phyloP scores from a whole-genome alignment of 2,329 filamentous ascomycete genomes.

The Zymoseptoria ardabiliae region DNA sequence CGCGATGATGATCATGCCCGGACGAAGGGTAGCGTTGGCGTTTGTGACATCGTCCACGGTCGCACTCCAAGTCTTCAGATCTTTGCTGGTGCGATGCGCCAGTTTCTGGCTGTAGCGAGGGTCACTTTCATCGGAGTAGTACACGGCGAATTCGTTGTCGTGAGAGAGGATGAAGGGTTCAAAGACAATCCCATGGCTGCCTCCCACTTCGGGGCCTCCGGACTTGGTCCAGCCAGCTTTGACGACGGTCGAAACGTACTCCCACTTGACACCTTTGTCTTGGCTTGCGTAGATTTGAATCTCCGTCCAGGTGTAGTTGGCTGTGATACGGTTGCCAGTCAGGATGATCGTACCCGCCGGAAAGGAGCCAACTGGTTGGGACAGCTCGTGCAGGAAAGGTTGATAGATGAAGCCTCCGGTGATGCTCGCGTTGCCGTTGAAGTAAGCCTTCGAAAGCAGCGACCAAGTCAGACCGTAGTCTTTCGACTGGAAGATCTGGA shows the following conservation, averaged over 20 bases:
- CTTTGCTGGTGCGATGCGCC: conserved; percentile 54
- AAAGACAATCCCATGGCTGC: conserved; percentile 59
- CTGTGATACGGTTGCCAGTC: conserved; percentile 54
- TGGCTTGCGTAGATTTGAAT: conserved; percentile 62
- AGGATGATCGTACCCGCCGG: conserved; percentile 56
- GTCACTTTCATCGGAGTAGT: conserved; percentile 66
- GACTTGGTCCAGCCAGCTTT: conserved; percentile 54
- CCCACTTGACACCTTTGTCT: conserved; percentile 56
- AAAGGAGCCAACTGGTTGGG: conserved; percentile 50
- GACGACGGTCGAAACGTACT: conserved; percentile 60
- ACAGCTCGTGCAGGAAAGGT: conserved; percentile 59
- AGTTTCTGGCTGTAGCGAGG: conserved; percentile 61
- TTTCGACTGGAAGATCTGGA: conserved; percentile 37
- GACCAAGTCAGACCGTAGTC: conserved; percentile 50
- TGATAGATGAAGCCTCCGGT: conserved; percentile 45
- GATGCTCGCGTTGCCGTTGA: neutral
- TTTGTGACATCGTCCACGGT: conserved; percentile 58
- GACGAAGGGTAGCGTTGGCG: conserved; percentile 54
- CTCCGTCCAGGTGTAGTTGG: conserved; percentile 53
- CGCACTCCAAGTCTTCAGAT: conserved; percentile 53
- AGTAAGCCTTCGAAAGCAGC: neutral
- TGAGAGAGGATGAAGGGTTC: conserved; percentile 59
- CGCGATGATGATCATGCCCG: conserved; percentile 58
- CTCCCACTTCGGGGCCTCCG: conserved; percentile 32
- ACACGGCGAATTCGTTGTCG: conserved; percentile 54